phyloP scores from a whole-genome alignment of 2,329 filamentous ascomycete species.

The Truncatella angustata region DNA sequence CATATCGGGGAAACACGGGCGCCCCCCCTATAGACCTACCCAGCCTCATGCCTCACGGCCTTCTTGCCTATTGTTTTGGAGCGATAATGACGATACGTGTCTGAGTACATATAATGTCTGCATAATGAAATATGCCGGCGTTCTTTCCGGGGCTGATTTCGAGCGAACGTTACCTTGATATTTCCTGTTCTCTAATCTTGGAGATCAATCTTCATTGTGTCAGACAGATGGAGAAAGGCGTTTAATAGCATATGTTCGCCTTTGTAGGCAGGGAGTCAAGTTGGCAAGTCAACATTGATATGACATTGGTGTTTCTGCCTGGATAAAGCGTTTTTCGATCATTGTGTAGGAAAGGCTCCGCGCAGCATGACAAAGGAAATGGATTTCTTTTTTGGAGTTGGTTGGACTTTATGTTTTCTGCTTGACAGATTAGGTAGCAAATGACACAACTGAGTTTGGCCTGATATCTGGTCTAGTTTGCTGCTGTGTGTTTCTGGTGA shows the following conservation, averaged over 20 bases:
- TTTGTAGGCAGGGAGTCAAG: neutral
- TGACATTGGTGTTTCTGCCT: neutral
- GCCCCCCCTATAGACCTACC: conserved; percentile 4
- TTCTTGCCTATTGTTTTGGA: conserved; percentile 28
- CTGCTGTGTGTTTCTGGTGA: no score
- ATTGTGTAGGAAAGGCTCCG: neutral
- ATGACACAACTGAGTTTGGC: no score
- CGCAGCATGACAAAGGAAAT: neutral
- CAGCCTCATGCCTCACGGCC: conserved; percentile 26
- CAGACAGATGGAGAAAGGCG: neutral
- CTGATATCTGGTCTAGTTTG: no score
- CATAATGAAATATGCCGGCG: conserved; percentile 15
- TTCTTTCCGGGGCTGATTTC: conserved; percentile 12
- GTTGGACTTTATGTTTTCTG: neutral
- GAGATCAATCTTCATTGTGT: neutral
- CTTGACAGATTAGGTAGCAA: neutral
- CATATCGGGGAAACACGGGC: conserved; percentile 2
- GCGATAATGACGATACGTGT: conserved; percentile 24
- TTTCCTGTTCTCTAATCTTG: conserved; percentile 4
- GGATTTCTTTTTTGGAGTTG: neutral
- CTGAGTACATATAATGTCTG: conserved; percentile 21
- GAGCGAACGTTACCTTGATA: neutral
- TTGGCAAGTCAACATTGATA: neutral
- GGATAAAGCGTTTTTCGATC: neutral
- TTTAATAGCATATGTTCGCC: neutral